Conservation (phyloP, 202 grass and related monocot genomes). For the Schoenoplectus tabernaemontani region DNA sequence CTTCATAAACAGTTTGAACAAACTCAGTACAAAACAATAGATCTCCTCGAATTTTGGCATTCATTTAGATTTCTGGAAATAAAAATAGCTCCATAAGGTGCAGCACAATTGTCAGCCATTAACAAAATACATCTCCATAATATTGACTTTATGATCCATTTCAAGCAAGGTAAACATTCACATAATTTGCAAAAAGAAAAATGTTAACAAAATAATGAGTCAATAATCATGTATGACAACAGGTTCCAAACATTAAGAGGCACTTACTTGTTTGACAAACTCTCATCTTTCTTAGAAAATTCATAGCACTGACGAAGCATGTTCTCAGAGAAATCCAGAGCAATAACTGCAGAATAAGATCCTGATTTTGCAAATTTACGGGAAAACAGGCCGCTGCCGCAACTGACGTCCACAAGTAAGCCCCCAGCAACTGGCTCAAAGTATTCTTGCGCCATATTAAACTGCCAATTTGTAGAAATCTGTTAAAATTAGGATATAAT, state of each 20-base stretch:
- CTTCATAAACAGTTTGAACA: conserved; percentile 1
- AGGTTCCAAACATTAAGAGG: not conserved
- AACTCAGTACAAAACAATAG: not conserved
- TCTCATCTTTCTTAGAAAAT: conserved; percentile 75
- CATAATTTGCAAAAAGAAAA: not conserved
- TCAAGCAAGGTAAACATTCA: not conserved
- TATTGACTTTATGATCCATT: too few relatives aligned
- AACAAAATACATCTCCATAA: not conserved
- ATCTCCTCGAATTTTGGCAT: not conserved
- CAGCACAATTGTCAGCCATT: not conserved
- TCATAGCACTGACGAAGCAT: conserved; percentile 96
- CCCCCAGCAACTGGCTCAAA: conserved; percentile 64
- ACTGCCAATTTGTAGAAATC: conserved; percentile 47
- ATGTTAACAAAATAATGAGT: not conserved
- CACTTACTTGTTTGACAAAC: conserved; percentile 54
- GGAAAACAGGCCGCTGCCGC: conserved; percentile 84
- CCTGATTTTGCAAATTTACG: conserved; percentile 90
- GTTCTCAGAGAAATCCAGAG: conserved; percentile 95
- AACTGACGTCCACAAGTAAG: conserved; percentile 82
- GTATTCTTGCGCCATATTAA: conserved; percentile 93
- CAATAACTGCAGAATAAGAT: conserved; percentile 75
- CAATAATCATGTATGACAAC: not conserved
- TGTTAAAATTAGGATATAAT: conserved; percentile 2
- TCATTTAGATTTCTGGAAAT: not conserved
- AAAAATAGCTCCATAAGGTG: not conserved